Evolutionary conservation across 2,329 filamentous ascomycete species (phyloP), one percentile per base, ranked within the genome.

Genomic region (Xylariaceae sp.): DNA sequence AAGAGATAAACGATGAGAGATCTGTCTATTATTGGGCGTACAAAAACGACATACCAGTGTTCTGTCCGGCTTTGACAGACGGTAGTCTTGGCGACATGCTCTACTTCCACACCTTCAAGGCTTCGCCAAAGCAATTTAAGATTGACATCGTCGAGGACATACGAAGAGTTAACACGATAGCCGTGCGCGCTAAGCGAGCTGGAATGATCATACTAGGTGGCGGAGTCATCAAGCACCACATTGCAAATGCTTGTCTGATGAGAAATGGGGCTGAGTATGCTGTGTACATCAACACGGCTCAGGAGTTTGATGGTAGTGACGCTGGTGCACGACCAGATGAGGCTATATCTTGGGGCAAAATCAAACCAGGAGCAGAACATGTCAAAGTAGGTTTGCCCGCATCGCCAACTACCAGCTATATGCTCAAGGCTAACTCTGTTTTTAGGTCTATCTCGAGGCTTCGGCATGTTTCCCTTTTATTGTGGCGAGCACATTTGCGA

Each of bases 261-360:
- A 82, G 93, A 40, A 98, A 98, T 60, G 93, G 93, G 2, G 93
- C 93, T 14, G 93, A 98, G 67, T 92, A 88, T 52, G 93, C 93
- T 2, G 93, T 98, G 2, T 98, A 95, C 65, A 89, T 98, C 67
- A 98, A 98, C 68, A 98, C 93, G 1, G 93, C 83, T 0, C 90
- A 96, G 65, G 93, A 98, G 65, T 98, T 96, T 64, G 93, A 98
- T 64, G 93, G 93, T 3, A 96, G 90, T 59, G 93, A 98, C 70
- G 92, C 93, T 0, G 93, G 93, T 1, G 93, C 93, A 3, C 76
- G 93, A 44, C 93, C 93, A 4, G 93, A 98, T 60, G 93, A 98
- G 70, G 93, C 93, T 5, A 88, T 98, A 14, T 96, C 91, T 52
- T 98, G 93, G 93, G 93, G 93, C 3, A 98, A 98, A 75, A 96